Conservation (phyloP, 805 yeast genomes). For the Grigorovia transvaalensis region DNA sequence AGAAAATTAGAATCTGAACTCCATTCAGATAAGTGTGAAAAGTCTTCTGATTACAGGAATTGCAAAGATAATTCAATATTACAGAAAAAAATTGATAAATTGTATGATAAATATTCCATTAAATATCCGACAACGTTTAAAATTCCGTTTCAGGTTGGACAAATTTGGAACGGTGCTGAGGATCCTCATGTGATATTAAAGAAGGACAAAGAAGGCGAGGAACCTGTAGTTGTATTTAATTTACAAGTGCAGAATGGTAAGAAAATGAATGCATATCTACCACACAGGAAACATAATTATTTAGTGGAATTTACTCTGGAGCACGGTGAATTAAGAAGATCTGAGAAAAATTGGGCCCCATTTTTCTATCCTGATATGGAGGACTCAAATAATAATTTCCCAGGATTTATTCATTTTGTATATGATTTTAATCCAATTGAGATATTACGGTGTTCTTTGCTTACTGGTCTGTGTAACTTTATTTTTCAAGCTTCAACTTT, state of each 20-base stretch:
- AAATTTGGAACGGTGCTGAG: constrained; percentile 9
- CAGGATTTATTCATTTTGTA: constrained; percentile 15
- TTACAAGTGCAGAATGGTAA: constrained; percentile 2
- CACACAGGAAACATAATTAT: constrained; percentile 11
- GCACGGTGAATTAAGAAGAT: constrained; percentile 5
- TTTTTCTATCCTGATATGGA: constrained; percentile 7
- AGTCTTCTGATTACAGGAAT: constrained; percentile 6
- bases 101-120: constrained; percentile 6
- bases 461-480: constrained; percentile 11
- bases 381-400: constrained; percentile 11
- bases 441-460: constrained; percentile 14
- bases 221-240: constrained; percentile 13
- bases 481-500: constrained; percentile 10
- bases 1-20: constrained; percentile 16
- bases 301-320: constrained; percentile 4
- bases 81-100: constrained; percentile 3
- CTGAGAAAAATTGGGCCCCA: no score
- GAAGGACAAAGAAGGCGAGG: constrained; percentile 5
- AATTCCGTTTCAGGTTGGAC: constrained; percentile 4
- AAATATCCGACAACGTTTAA: constrained; percentile 9
- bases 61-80: constrained; percentile 11
- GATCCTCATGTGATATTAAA: constrained; percentile 10
- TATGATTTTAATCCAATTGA: constrained; percentile 13
- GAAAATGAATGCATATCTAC: constrained; percentile 8
- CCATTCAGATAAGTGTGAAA: constrained; percentile 19